Evolutionary conservation across 2,329 filamentous ascomycete species (phyloP), one percentile per base, ranked within the genome.

Genomic region (Chalaropsis thielavioides): DNA sequence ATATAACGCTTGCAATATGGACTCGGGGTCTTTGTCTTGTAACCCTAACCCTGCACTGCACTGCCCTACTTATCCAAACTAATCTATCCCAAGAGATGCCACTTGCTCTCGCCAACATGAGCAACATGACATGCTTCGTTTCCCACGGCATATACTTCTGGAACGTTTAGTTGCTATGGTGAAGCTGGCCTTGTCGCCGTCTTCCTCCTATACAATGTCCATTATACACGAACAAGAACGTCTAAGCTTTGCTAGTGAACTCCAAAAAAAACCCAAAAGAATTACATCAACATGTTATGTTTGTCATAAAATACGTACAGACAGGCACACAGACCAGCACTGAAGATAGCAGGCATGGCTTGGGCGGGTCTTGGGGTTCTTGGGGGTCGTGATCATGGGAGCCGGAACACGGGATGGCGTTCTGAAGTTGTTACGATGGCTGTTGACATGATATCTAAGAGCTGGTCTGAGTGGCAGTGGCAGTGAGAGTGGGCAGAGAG

Each of bases 301-400:
- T 56, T 56, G 51, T 56, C 51, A 56, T 56, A 56, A 19, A 56
- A 56, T 56, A 35, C 31, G 51, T 56, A 31, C 17, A 56, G 51
- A 31, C 19, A 56, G 51, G 31, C 51, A 56, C 51, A 56, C 51
- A 10, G 51, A 19, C 51, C 51, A 56, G 51, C 24, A 17, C 51
- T 35, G 22, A 56, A 56, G 51, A 56, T 56, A 56, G 51, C 51
- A 56, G 51, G 51, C 51, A 56, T 56, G 51, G 51, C 24, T 31
- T 56, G 51, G 51, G 51, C 51, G 51, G 22, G 31, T 35, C 17
- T 35, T 35, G 31, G 22, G 22, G 19, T 56, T 56, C 27, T 56
- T 56, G 51, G 51, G 22, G 51, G 51, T 31, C 27, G n/a, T 31
- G 3, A 56, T 56, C 17, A 27, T 31, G 22, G 31, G 31, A 24